These are phyloP conservation scores for Juncus inflexus DNA, from an alignment of 176 grass and related monocot species.

Conservation along the genomic window DNA sequence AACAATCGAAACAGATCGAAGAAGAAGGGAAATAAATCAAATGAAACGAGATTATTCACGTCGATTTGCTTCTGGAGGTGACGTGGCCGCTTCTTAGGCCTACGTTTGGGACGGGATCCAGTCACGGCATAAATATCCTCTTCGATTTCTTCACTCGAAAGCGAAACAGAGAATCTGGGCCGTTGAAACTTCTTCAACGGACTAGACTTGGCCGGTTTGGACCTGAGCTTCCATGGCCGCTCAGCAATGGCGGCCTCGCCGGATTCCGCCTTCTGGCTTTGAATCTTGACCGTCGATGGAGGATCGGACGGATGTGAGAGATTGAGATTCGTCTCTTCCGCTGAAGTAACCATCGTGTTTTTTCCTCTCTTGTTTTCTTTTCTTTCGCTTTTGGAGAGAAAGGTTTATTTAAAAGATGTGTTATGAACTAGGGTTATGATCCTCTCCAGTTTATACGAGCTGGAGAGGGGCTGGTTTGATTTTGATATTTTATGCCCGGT, in stretches of 20 bases:
- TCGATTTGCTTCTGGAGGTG: constrained; percentile 82
- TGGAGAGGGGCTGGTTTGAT: too few relatives aligned
- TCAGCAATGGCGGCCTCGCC: neutral
- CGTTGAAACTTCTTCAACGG: constrained; percentile 18
- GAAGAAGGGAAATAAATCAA: constrained; percentile 27
- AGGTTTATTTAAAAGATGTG: too few relatives aligned
- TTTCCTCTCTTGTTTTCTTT: too few relatives aligned
- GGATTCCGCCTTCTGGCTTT: neutral
- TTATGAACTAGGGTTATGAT: too few relatives aligned
- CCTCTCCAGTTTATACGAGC: too few relatives aligned
- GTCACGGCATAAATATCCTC: constrained; percentile 96
- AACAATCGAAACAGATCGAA: constrained; percentile 5
- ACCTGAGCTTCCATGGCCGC: constrained; percentile 77
- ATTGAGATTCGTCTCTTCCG: neutral
- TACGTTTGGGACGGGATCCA: constrained; percentile 72
- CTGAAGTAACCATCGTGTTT: constrained; percentile 19
- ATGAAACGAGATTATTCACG: constrained; percentile 49
- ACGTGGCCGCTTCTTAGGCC: constrained; percentile 72
- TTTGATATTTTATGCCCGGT: too few relatives aligned
- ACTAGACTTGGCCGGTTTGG: constrained; percentile 17
- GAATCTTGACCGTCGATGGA: neutral
- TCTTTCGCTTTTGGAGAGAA: too few relatives aligned
- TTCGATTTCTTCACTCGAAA: constrained; percentile 80
- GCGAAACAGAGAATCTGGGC: constrained; percentile 44
- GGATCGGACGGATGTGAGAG: constrained; percentile 4